These are phyloP conservation scores for Gracilaria gracilis DNA, from an alignment of 23 red algal genomes.

Conservation along the genomic window DNA sequence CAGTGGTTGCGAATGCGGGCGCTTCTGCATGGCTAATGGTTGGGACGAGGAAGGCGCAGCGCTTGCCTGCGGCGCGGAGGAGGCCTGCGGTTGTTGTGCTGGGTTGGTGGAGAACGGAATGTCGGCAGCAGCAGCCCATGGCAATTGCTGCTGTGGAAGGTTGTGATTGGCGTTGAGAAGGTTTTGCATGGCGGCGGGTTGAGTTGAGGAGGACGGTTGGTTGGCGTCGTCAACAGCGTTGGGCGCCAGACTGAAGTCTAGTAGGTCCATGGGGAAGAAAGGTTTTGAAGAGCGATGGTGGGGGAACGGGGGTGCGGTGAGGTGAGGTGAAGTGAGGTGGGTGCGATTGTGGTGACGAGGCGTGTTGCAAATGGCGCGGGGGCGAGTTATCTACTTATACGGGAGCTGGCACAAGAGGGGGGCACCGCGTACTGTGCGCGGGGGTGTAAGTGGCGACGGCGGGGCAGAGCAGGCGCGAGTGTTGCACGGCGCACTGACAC, in stretches of 20 bases:
- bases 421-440: background rate
- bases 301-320: background rate
- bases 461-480: too few species aligned
- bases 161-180: slow-evolving; percentile 27
- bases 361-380: background rate
- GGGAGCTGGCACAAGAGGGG: background rate
- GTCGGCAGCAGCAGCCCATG: slow-evolving; percentile 12
- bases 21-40: background rate
- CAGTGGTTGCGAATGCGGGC: background rate
- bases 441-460: background rate
- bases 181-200: slow-evolving; percentile 15
- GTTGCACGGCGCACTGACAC: too few species aligned
- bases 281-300: background rate
- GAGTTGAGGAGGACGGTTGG: background rate
- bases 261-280: background rate
- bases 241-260: slow-evolving; percentile 2
- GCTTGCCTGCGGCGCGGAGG: background rate
- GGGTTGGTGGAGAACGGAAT: background rate
- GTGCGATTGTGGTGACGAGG: background rate
- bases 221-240: background rate
- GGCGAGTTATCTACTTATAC: background rate
- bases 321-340: background rate
- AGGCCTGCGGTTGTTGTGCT: background rate
- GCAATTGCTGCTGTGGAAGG: background rate
- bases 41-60: background rate